Base-by-base conservation (phyloP, 306 rosid genomes). In the Dryas octopetala region DNA sequence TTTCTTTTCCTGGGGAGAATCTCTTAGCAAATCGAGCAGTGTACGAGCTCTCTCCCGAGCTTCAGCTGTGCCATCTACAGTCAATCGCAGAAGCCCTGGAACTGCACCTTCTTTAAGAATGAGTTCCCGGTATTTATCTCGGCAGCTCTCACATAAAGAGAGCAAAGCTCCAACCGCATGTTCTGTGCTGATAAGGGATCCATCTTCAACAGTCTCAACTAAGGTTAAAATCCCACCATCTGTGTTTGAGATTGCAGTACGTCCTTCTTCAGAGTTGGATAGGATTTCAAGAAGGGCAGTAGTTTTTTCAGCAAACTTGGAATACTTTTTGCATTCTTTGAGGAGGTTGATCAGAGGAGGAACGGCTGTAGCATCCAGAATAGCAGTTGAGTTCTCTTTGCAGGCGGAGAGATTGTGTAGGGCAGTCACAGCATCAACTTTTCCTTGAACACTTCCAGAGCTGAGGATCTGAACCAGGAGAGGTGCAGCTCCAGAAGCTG, bases 151-250 rank as follows among this genome's bases (percentile, higher is more conserved):
- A 66, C 98, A 90, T 48, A 93, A 73, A 3, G 91, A 71, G 23
- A 93, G 89, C 62, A 93, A 75, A 63, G 92, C 77, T 80, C 97
- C 91, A 9, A 90, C 93, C 1, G 98, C 98, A n/a, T 93, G 87
- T 75, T 89, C 91, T 0, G 93, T 90, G 89, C 96, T 93, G 73
- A 85, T 78, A 54, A 84, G 92, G 47, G 97, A 90, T 68, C 98
- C 98, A 76, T 90, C 96, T 83, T 93, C 98, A 52, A 93, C 89
- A 8, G 96, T 90, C 84, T 93, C 96, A 45, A 93, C 96, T 44
- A 93, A 69, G 9, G 97, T 82, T 51, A 93, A 79, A 74, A 93
- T 90, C 74, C 98, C 98, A 26, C 90, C 88, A 48, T 85, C 90
- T 5, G 86, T 63, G 51, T 80, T 76, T 67, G 97, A 12, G 84